These are phyloP conservation scores for Mitragyna speciosa DNA, from an alignment of 257 asterid genomes.

Conservation along the genomic window DNA sequence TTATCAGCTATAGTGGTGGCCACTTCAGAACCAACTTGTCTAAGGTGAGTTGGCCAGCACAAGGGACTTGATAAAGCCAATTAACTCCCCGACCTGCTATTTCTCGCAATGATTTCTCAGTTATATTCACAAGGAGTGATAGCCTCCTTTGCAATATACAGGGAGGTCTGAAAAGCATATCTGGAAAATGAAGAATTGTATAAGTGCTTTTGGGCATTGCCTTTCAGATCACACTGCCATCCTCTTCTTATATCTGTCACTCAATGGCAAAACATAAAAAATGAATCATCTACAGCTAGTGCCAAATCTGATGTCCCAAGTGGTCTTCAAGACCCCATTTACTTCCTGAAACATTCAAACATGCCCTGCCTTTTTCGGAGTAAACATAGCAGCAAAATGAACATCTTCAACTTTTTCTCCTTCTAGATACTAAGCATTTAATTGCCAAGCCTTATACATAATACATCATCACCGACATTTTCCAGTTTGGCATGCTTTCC, in stretches of 20 bases:
- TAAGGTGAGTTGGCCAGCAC: no score
- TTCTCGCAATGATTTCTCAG: no score
- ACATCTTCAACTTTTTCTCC: neutral
- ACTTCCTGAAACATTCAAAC: neutral
- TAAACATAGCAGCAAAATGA: neutral
- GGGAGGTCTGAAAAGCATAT: neutral
- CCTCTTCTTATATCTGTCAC: slow-evolving; percentile 13
- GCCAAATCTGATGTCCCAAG: neutral
- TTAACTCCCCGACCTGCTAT: no score
- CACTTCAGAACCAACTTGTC: no score
- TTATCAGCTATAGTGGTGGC: no score
- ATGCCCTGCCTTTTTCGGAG: neutral
- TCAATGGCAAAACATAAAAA: neutral
- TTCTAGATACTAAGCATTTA: neutral
- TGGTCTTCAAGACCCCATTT: neutral
- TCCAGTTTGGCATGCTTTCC: neutral
- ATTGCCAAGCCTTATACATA: neutral
- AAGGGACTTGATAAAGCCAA: no score
- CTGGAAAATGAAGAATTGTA: slow-evolving; percentile 6
- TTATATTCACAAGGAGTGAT: neutral
- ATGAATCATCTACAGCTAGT: neutral
- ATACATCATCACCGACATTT: neutral
- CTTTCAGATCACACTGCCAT: neutral
- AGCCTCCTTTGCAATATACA: neutral
- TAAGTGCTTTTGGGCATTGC: neutral